Evolutionary conservation across 2,329 filamentous ascomycete genomes (phyloP), one percentile per base, ranked within the genome.

Genomic region (Cercospora sesami): DNA sequence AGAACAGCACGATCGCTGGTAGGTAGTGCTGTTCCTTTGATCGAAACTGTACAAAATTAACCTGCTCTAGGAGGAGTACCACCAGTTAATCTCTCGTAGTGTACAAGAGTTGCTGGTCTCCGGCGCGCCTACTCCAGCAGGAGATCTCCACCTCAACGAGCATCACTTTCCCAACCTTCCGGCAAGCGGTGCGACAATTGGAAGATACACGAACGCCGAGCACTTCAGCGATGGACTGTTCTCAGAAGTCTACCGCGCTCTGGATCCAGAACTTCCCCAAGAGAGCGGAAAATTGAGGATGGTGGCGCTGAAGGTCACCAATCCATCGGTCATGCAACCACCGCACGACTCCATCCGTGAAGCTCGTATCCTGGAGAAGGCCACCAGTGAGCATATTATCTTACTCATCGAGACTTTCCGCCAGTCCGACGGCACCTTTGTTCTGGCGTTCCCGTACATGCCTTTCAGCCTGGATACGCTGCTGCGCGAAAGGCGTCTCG

Each of bases 331-430:
- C 64, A 88, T 90, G 80, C 85, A 89, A 42, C 89, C 91, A 67
- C 95, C 95, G 9, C 95, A 99, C 79, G 89, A 96, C 77, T 90
- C 93, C 1, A 82, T 85, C 58, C 89, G 92, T 53, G 95, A 99
- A 81, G 89, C 89, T 63, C 88, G 89, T 71, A 89, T 98, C 58
- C 84, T 99, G 2, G 78, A 79, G 30, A 23, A 79, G 10, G 83
- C 92, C 16, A 83, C 83, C 28, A 85, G 84, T 51, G 82, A 85
- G 66, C 86, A 83, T 60, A 82, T 91, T 61, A 84, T 98, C 65
- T 83, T 87, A 0, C 83, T 99, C 4, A 79, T 93, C 5, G 89
- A 92, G 48, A 89, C 88, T 0, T 94, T 96, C 73, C 81, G 81
- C 10, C 84, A 90, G 68, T 87, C 94, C 68, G 87, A 89, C 57